Evolutionary conservation across 1,139 yeast species (phyloP).

Genomic region (Blastobotrys serpentis): DNA sequence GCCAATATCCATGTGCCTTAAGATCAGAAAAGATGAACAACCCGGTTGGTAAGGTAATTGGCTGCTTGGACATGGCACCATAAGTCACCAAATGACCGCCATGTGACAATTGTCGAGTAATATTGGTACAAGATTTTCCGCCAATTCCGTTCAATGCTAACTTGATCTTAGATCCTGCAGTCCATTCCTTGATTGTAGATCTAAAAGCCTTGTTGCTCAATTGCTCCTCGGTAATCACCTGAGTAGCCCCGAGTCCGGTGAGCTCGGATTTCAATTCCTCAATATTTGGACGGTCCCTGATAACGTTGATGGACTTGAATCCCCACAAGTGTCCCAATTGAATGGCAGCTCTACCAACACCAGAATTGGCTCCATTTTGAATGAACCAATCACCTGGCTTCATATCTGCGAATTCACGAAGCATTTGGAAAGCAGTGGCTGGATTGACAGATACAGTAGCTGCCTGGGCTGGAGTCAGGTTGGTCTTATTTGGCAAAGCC

Average conservation of each 20-base stretch:
- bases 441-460: conserved; percentile 93
- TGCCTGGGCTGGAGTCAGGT: conserved; percentile 52
- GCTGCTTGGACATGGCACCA: conserved; percentile 98
- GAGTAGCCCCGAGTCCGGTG: conserved; percentile 70
- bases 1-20: conserved; percentile 90
- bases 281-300: conserved; percentile 79
- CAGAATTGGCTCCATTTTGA: conserved; percentile 95
- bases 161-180: conserved; percentile 52
- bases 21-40: conserved; percentile 85
- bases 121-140: conserved; percentile 75
- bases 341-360: conserved; percentile 91
- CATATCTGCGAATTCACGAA: conserved; percentile 65
- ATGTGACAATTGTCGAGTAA: conserved; percentile 72
- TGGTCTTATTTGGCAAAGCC: conserved; percentile 46
- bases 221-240: conserved; percentile 87
- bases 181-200: conserved; percentile 60
- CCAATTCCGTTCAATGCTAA: conserved; percentile 92
- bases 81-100: conserved; percentile 81
- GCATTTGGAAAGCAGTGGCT: conserved; percentile 86
- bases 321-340: conserved; percentile 83
- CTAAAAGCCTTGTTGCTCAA: conserved; percentile 66
- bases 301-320: conserved; percentile 77
- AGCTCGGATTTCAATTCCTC: conserved; percentile 61
- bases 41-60: conserved; percentile 85
- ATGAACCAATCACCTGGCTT: conserved; percentile 84